Evolutionary conservation across 2,329 filamentous ascomycete species (phyloP), one percentile per base, ranked within the genome.

Genomic region (Fonsecaea pedrosoi): DNA sequence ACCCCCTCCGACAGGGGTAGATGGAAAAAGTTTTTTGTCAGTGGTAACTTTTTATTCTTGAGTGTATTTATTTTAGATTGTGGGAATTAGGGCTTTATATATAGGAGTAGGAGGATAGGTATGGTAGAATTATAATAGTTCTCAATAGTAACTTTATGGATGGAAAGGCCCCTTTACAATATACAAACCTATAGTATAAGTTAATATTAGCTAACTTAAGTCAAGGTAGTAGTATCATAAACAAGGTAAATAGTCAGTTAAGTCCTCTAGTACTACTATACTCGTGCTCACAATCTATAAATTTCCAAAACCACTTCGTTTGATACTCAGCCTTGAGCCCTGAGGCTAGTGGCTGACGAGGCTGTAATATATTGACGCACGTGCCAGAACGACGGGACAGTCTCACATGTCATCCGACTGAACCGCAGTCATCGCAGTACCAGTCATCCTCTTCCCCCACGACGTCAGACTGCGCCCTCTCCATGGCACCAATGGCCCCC

Each of bases 1-100:
- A 58, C 58, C 64, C 45, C 57, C 40, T 57, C 57, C 61, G 45
- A 34, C 48, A 54, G 61, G 42, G 61, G 21, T 58, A 25, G 18
- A 13, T 60, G 48, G 55, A 60, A 65, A 59, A 65, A 59, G 59
- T 54, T 35, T 62, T 62, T 54, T 25, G 25, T 25, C 25, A 2
- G 25, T 25, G 25, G 25, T 25, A 25, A 25, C 3, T 10, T 6
- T 50, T 50, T 50, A 9, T 50, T 50, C 18, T 50, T 2, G 9
- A 50, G 1, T 50, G 45, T 50, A 8, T 50, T 25, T 50, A 50
- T 50, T 25, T 50, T 25, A 10, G 3, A 25, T 50, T 8, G 12
- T 21, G 18, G 18, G 18, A 3, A 50, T n/a, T 9, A 21, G 9
- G 18, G 10, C 3, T 25, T 25, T 25, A 13, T 50, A 2, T 25